Base-by-base conservation (phyloP, 2,329 filamentous ascomycete species). In the Fusarium sp. region DNA sequence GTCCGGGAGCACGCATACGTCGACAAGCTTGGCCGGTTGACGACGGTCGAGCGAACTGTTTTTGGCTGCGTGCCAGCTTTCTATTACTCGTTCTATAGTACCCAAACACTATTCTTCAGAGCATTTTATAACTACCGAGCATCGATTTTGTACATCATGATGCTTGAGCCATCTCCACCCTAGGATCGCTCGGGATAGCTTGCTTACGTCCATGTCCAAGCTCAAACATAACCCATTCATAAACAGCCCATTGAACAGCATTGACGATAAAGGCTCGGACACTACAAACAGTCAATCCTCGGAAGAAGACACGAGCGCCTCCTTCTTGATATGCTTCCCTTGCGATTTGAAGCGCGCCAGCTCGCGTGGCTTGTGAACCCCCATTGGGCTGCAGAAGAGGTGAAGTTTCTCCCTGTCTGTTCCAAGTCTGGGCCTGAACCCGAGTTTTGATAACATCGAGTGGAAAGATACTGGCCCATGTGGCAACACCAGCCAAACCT, bases 361-460 rank as follows among this genome's bases (percentile, higher is more conserved):
- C 53, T 42, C 79, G 42, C 41, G 54, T 63, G 58, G 61, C 44
- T 39, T 67, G 52, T 61, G 53, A 35, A 68, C 54, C 56, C 53
- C 70, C 53, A 66, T 74, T 58, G 44, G 51, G 25, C 34, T 29
- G 47, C 25, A 65, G 39, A 13, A 68, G 64, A 13, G 64, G 58
- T 47, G 62, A 51, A 28, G 53, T 47, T 40, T 65, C 55, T 39
- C 38, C 31, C 34, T 25, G 63, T 28, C 63, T 58, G 11, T 48
- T 34, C 32, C 74, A 73, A 5, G 75, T 76, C 76, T 95, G 91
- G 1, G 89, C 89, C 75, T 98, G 94, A n/a, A 97, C 84, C 49
- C 92, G 83, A 3, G 94, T 97, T 79, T 98, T 98, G 72, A 98
- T 84, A 42, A 97, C 89, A 75, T 98, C 94, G 13, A 98, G 78